A percentile compares a stretch with the other conserved stretches of the same genome.
Evolutionary conservation across 345 rosid genomes (phyloP).

Genomic region (Heritiera fomes): DNA sequence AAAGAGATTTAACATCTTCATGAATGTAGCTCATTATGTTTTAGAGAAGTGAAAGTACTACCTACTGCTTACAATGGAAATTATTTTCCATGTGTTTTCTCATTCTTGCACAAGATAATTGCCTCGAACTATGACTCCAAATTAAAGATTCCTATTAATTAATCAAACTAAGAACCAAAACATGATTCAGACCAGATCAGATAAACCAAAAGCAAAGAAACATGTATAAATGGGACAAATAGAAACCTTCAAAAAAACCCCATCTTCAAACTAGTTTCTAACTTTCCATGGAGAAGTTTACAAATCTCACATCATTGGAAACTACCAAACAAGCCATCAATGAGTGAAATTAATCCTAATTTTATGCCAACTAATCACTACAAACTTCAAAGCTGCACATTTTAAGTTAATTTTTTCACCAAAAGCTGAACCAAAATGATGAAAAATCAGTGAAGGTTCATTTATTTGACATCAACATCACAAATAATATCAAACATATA

Average conservation of each 20-base stretch:
- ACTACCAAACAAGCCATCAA: constrained; percentile 7
- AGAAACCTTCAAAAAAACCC: neutral
- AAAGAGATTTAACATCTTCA: neutral
- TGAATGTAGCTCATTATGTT: neutral
- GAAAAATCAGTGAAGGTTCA: neutral
- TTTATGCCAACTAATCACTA: neutral
- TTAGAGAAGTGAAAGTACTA: neutral
- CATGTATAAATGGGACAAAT: neutral
- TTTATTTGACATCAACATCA: neutral
- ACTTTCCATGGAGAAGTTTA: neutral
- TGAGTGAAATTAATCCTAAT: neutral
- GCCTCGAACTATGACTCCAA: neutral
- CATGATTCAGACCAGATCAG: neutral
- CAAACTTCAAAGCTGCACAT: neutral
- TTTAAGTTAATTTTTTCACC: neutral
- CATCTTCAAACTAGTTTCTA: neutral
- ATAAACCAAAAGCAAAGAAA: neutral
- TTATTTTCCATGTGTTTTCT: neutral
- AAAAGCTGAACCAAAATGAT: constrained; percentile 5
- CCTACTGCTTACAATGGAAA: neutral
- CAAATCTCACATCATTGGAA: neutral
- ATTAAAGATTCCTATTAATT: too few relatives aligned
- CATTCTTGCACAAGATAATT: neutral
- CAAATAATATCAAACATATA: neutral
- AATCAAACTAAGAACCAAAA: neutral